Evolutionary conservation across 2,329 filamentous ascomycete genomes (phyloP), one percentile per base, ranked within the genome.

Genomic region (Ophiostoma populinum): DNA sequence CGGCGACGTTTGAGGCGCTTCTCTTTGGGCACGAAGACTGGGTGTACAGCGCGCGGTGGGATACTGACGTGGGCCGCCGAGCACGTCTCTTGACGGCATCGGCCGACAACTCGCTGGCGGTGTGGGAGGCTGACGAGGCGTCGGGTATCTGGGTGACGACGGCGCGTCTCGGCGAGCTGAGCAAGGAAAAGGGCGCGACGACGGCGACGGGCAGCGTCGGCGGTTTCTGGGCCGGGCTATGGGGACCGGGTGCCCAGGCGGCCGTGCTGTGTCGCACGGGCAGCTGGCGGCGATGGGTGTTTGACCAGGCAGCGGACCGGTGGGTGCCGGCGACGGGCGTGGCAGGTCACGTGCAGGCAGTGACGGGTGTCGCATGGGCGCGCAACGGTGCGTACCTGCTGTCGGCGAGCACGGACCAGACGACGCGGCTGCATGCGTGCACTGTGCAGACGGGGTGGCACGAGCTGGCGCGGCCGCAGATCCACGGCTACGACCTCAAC

Each of bases 401-500:
- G 11, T 92, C 86, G 1, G 94, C 87, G 2, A 78, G 83, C 50
- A 71, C 75, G 7, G 90, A 98, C 55, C 90, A 98, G 57, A 98
- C 90, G 0, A 93, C 87, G 3, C 69, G 90, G 32, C 64, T 95
- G 15, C 82, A 87, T 52, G 78, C 82, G 1, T 2, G 15, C 9
- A 15, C 4, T 15, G 5, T 7, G n/a, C 37, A 5, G 43, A 47
- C 39, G 34, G 83, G 82, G 9, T 98, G 90, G 90, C 87, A 95
- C 55, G 90, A 98, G 54, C 85, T 95, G 62, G 79, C 86, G 1
- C 67, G 90, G 33, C 90, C 90, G 4, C 90, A 98, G 53, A 98
- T 98, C 44, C 90, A 98, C 52, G 90, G 90, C 24, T 98, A 98
- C 53, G 87, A 98, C 53, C 67, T 98, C 36, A 98, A 95, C 60